phyloP scores from a whole-genome alignment of 768 basidiomycete genomes.

The Hortiboletus campestris region DNA sequence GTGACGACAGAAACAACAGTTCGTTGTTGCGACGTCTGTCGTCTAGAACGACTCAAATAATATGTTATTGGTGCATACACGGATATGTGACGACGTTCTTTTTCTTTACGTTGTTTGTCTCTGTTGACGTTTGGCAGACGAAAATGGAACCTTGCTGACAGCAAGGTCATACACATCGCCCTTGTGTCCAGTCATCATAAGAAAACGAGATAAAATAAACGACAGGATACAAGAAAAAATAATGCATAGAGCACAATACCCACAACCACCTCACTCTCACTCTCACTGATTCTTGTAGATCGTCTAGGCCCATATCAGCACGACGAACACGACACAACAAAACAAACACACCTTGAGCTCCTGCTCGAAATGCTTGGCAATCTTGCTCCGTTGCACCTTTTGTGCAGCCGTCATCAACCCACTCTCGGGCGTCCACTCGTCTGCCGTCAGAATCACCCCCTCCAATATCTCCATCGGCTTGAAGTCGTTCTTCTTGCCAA shows the following conservation, averaged over 20 bases:
- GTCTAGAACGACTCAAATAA: no score
- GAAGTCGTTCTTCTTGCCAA: slow-evolving; percentile 85
- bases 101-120: no score
- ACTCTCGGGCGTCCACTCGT: slow-evolving; percentile 91
- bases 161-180: background rate
- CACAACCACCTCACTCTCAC: no score
- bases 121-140: no score
- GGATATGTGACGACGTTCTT: no score
- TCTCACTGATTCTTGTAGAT: slow-evolving; percentile 34
- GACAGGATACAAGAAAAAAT: no score
- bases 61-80: no score
- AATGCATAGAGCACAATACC: no score
- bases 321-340: background rate
- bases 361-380: slow-evolving; percentile 60
- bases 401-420: slow-evolving; percentile 89
- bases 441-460: slow-evolving; percentile 71
- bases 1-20: no score
- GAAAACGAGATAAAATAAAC: background rate
- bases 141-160: no score
- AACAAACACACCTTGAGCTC: slow-evolving; percentile 54
- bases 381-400: slow-evolving; percentile 78
- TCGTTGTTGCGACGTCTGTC: no score
- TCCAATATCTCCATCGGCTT: slow-evolving; percentile 76
- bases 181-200: slow-evolving; percentile 13
- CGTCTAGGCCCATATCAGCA: slow-evolving; percentile 19